These are phyloP conservation scores for Blastobotrys capitulatus DNA, from an alignment of 1,139 yeast genomes.

Conservation along the genomic window DNA sequence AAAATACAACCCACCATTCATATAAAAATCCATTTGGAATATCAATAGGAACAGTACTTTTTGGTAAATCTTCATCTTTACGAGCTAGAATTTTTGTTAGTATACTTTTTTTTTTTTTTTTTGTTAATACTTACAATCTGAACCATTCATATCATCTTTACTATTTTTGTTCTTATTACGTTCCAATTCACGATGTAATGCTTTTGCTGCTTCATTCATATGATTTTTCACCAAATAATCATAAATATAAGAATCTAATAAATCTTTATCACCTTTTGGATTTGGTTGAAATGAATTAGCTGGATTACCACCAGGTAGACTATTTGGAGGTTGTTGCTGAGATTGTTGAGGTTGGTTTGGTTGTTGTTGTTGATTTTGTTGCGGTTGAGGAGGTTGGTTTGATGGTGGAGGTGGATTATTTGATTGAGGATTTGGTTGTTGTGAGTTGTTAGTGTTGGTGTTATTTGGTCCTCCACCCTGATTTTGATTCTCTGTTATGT, in stretches of 20 bases:
- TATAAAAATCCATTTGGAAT: constrained; percentile 82
- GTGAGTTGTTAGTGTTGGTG: constrained; percentile 1
- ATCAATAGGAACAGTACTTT: constrained; percentile 36
- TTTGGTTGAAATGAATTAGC: not conserved
- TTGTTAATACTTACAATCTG: too few relatives aligned
- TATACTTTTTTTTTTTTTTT: not conserved
- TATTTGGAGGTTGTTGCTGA: not conserved
- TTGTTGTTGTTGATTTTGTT: not conserved
- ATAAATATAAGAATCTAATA: constrained; percentile 77
- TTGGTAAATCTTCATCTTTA: constrained; percentile 20
- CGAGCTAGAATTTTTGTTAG: not conserved
- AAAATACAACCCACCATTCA: constrained; percentile 96
- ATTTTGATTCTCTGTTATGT: not conserved
- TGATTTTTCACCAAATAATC: constrained; percentile 78
- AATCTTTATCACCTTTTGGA: constrained; percentile 41
- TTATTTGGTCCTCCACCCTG: not conserved
- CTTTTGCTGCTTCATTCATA: constrained; percentile 63
- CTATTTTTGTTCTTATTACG: constrained; percentile 16
- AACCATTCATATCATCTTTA: constrained; percentile 48
- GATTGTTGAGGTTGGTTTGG: not conserved
- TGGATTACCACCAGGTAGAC: not conserved
- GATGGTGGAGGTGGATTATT: not conserved
- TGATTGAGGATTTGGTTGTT: not conserved
- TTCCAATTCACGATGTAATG: constrained; percentile 71
- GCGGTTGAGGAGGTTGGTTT: not conserved